Conservation (phyloP, 2,329 filamentous ascomycete species). For the Apiospora hydei region DNA sequence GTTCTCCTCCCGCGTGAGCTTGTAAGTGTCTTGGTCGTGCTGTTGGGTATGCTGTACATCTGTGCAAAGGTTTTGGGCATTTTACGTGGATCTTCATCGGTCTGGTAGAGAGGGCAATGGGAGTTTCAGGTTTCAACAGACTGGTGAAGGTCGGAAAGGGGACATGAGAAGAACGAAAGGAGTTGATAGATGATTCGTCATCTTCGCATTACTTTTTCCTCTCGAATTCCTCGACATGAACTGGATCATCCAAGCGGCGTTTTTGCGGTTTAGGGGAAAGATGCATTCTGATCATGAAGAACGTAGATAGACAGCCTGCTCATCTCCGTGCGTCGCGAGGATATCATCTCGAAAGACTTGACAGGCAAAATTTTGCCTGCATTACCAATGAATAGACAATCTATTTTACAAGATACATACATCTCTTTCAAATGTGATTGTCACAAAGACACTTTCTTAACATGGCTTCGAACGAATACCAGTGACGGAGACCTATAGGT, state of each 20-base stretch:
- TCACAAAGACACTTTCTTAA: not conserved
- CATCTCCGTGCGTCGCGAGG: not conserved
- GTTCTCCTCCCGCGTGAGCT: conserved; percentile 42
- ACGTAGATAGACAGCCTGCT: conserved; percentile 20
- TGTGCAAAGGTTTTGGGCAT: conserved; percentile 36
- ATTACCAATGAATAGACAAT: not conserved
- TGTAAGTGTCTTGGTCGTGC: conserved; percentile 41
- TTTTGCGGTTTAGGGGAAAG: conserved; percentile 14
- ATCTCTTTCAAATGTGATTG: not conserved
- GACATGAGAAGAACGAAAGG: conserved; percentile 1
- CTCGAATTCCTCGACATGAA: conserved; percentile 2
- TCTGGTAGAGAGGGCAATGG: conserved; percentile 18
- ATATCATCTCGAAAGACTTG: not conserved
- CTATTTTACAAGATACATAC: not conserved
- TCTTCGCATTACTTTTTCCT: not conserved
- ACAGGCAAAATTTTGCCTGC: conserved; percentile 1
- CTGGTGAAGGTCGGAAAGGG: conserved; percentile 1
- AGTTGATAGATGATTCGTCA: not conserved
- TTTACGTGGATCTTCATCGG: conserved; percentile 28
- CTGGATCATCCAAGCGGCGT: conserved; percentile 15
- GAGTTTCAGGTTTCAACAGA: conserved; percentile 15
- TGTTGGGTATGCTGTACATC: conserved; percentile 43
- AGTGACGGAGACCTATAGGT: not conserved
- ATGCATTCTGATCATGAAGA: conserved; percentile 18
- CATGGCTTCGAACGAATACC: not conserved